Evolutionary conservation across 2,329 filamentous ascomycete species (phyloP), one percentile per base, ranked within the genome.

Genomic region (Chaetomiaceae sp.): DNA sequence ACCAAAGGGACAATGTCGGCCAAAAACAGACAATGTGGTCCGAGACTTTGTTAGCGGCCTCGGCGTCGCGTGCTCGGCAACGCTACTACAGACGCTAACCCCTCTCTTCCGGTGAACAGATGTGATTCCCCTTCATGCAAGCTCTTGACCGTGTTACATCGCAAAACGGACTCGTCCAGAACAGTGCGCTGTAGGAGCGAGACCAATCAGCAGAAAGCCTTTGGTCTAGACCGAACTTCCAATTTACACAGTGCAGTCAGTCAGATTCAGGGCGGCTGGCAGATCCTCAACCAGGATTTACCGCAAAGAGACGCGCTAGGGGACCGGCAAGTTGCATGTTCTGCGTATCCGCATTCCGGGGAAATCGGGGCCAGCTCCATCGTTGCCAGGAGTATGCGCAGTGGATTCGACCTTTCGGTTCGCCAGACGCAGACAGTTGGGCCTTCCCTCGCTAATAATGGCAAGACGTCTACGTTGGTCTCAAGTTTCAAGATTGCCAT

Each of bases 121-220:
- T 18, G 41, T 38, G 27, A 21, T 21, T n/a, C 23, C 42, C 20
- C n/a, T 32, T 25, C 33, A 20, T 32, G 32, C 48, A 42, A 29
- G 27, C 18, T 29, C 7, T 25, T 33, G 36, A 41, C 4, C 21
- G 30, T 27, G 36, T 37, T 32, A 41, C 34, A 49, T 44, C 23
- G 29, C 34, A 9, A 21, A 13, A 25, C 21, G 30, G 40, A 30
- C 27, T n/a, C 34, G 29, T 14, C 21, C 13, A 30, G 48, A 21
- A 36, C 36, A 16, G 37, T 41, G 38, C 36, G 32, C 27, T 44
- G 16, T 14, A 16, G 27, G 25, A 34, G 18, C 16, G 27, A 37
- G 23, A 52, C 44, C n/a, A 48, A 45, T 45, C 41, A 30, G 30
- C 46, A 13, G 25, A 45, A n/a, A 25, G 20, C 44, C 21, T 13